These are phyloP conservation scores for Gaertneriomyces sp. DNA, from an alignment of 192 early-diverging fungal genomes.

Conservation along the genomic window DNA sequence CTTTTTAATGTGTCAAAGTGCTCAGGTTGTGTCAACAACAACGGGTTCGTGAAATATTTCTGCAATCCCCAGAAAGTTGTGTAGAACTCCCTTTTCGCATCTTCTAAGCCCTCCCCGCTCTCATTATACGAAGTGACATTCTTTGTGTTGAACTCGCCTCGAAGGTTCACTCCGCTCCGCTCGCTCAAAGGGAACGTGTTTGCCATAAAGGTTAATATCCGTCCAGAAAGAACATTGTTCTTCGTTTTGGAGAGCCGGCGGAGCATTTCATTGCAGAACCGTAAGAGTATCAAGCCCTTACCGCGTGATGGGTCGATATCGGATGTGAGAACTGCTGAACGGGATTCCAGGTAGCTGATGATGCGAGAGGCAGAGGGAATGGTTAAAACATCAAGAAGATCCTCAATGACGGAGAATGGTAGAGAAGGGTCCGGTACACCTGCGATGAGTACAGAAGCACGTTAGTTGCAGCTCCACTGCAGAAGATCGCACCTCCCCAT, in stretches of 20 bases:
- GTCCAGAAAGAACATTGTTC: slow-evolving; percentile 76
- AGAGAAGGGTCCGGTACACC: slow-evolving; percentile 40
- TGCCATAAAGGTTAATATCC: slow-evolving; percentile 85
- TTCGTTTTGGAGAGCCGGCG: slow-evolving; percentile 81
- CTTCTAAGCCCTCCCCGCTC: slow-evolving; percentile 19
- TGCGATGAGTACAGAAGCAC: background rate
- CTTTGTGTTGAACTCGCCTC: slow-evolving; percentile 80
- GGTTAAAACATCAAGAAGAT: slow-evolving; percentile 64
- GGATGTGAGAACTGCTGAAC: slow-evolving; percentile 46
- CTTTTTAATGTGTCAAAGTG: slow-evolving; percentile 39
- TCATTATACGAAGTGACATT: slow-evolving; percentile 53
- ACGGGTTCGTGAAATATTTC: slow-evolving; percentile 69
- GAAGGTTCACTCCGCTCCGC: slow-evolving; percentile 83
- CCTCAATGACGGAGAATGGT: slow-evolving; percentile 62
- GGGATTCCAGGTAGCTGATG: slow-evolving; percentile 65
- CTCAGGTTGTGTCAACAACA: slow-evolving; percentile 36
- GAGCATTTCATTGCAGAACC: slow-evolving; percentile 86
- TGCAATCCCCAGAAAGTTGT: slow-evolving; percentile 81
- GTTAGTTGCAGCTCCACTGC: background rate
- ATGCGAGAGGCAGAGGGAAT: slow-evolving; percentile 51
- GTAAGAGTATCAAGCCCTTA: slow-evolving; percentile 78
- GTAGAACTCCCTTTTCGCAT: slow-evolving; percentile 30
- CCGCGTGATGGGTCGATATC: slow-evolving; percentile 71
- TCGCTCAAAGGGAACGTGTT: slow-evolving; percentile 82
- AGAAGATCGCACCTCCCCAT: background rate